Evolutionary conservation across 495 filamentous ascomycete genomes (phyloP), one percentile per base, ranked within the genome.

Genomic region (Amphirosellinia nigrospora): DNA sequence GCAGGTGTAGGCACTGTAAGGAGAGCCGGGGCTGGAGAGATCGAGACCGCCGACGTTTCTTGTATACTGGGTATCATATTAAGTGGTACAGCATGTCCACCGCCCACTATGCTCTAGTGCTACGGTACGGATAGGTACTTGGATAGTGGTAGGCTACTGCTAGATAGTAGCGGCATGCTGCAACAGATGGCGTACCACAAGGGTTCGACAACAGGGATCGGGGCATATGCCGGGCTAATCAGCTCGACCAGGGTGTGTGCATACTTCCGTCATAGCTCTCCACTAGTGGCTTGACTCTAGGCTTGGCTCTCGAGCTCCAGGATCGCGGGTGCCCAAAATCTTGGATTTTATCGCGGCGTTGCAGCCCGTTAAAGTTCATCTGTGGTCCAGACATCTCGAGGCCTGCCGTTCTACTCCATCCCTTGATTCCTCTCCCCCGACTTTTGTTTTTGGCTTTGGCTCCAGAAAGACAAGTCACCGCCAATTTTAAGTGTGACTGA

Each of bases 181-280:
- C n/a, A n/a, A 36, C 34, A 3, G 34, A 46, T n/a, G 21, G 36
- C 11, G 50, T 32, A 32, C 26, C 0, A 48, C 45, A 48, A 23
- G 45, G 50, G 26, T 30, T 15, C 23, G 21, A 23, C 4, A 19
- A 36, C 55, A 58, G n/a, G 55, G 55, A 58, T 36, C 50, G 55
- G 30, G 55, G 28, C 55, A 21, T 58, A n/a, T 36, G 55, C 55
- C 55, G 55, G 16, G 55, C 19, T 58, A 58, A 36, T 70, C 69
- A 71, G 69, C 69, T 72, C 15, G 6, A 67, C 72, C 70, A 70
- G 72, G 74, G 68, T 66, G 61, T 52, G 52, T 67, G 64, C 62
- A 56, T 68, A 68, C 65, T 58, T 65, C 62, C 72, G 74, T 76
- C 74, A 76, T 76, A 45, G 59, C 53, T 55, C 45, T 60, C 66